phyloP scores from a whole-genome alignment of 352 stramenopile species.

The Nothophytophthora sp. region DNA sequence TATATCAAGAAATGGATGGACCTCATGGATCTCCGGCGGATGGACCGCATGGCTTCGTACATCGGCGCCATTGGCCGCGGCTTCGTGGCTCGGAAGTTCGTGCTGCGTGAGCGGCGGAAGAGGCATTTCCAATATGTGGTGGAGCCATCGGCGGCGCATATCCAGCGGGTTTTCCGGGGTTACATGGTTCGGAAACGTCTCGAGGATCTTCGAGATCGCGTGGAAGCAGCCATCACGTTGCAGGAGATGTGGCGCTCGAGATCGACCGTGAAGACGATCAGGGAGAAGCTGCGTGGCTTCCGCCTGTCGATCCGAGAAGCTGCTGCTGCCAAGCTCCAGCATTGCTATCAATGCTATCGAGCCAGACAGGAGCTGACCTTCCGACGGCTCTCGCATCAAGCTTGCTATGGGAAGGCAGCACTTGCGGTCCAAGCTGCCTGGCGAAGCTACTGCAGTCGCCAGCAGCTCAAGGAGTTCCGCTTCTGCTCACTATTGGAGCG shows the following conservation, averaged over 20 bases:
- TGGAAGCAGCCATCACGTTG: conserved; percentile 72
- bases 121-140: conserved; percentile 43
- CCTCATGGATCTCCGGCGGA: conserved; percentile 43
- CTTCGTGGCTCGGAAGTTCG: conserved; percentile 61
- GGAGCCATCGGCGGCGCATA: conserved; percentile 41
- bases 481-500: conserved; percentile 69
- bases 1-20: conserved; percentile 55
- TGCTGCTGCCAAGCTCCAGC: conserved; percentile 52
- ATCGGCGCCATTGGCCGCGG: conserved; percentile 67
- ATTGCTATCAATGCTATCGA: conserved; percentile 57
- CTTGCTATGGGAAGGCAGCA: conserved; percentile 47
- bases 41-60: conserved; percentile 56
- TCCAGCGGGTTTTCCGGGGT: conserved; percentile 76
- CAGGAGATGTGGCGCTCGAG: conserved; percentile 73
- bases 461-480: conserved; percentile 63
- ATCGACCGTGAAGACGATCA: conserved; percentile 46
- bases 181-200: conserved; percentile 54
- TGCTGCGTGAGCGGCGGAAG: conserved; percentile 46
- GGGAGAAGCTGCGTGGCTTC: conserved; percentile 40
- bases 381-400: conserved; percentile 39
- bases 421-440: conserved; percentile 74
- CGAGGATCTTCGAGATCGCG: conserved; percentile 51
- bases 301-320: conserved; percentile 38
- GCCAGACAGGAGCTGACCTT: conserved; percentile 45
- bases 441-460: conserved; percentile 61